Evolutionary conservation across 1,284 basidiomycete species (phyloP), one percentile per base, ranked within the genome.

Genomic region (Boletus hoseneyae): DNA sequence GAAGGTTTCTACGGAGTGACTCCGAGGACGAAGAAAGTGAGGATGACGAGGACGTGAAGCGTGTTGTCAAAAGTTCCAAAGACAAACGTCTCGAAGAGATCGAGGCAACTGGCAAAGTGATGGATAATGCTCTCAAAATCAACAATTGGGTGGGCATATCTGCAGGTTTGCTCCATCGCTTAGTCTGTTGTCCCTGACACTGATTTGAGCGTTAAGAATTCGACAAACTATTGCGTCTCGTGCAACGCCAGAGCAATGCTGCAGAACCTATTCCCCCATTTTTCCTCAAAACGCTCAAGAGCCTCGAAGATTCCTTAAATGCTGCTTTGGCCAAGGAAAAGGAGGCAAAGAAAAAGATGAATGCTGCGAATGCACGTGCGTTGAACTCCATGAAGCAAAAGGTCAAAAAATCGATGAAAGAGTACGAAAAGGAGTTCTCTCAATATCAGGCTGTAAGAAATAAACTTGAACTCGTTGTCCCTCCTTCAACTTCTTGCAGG

Each of bases 361-460:
- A 96, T 61, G 91, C 93, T 1, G 88, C 82, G 56, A 96, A 96
- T 66, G 90, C 93, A 42, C 94, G 93, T 67, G 94, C 94, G 1
- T 79, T 98, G 62, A 98, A 94, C 58, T 89, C 89, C 23, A 93
- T 97, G 85, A 97, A 95, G 74, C 95, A 98, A 73, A 98, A 96
- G 69, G 78, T 98, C 55, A 95, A 91, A 73, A 98, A 96, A 75
- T 80, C 87, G 29, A 65, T 77, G 53, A 97, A 95, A 71, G 97
- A 98, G 68, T 83, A 93, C 65, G 97, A 98, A 72, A 72, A 73
- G 34, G 85, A 90, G 55, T 70, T 97, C 45, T 83, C 83, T 62
- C 80, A 81, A 55, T 97, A 85, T 76, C 87, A 89, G 60, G 78
- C 83, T 68, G 93, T 93, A 59, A 62, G 80, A 66, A 23, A 36